Base-by-base conservation (phyloP, 75 land plant genomes). In the Sequoiadendron giganteum region DNA sequence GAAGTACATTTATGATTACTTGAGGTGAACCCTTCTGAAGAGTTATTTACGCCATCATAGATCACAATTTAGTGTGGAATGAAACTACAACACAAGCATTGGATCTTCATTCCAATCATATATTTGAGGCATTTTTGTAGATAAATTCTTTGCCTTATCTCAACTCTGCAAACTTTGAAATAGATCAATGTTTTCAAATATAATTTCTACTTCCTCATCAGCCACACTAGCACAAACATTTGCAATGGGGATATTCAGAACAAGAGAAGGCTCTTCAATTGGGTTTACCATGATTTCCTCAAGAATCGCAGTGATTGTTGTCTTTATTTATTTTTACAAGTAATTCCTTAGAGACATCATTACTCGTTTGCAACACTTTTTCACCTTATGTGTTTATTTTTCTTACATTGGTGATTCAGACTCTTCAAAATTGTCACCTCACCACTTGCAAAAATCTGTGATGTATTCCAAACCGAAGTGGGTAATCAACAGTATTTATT, bases 241-340 rank as follows among this genome's bases (percentile, higher is more conserved):
- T 28, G 32, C 83, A 45, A 30, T 9, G 3, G 32, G n/a, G 45
- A 19, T 21, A 21, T 45, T 28, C 28, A 81, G 49, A 43, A 81
- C 30, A 45, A 81, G 49, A 10, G 49, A 81, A 25, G 83, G 49
- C 83, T 81, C 49, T 81, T 81, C 49, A 42, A 81, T 45, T 81
- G 83, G 32, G 38, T 36, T 36, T 0, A 36, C 38, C 38, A 36
- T 36, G 38, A 36, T 36, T 36, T 36, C 38, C 38, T 36, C 38
- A 36, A 36, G 38, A 36, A 36, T 36, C 0, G 0, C 38, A 36
- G 38, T 36, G 38, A 36, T 36, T 36, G 38, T 36, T 36, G 38
- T 36, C 0, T 0, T 36, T 36, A 36, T 36, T 36, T n/a, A n/a
- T n/a, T n/a, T n/a, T 36, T 36, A 36, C 38, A 36, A 36, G 0